Evolutionary conservation across 495 filamentous ascomycete genomes (phyloP), one percentile per base, ranked within the genome.

Genomic region (Parachaetomium inaequale): DNA sequence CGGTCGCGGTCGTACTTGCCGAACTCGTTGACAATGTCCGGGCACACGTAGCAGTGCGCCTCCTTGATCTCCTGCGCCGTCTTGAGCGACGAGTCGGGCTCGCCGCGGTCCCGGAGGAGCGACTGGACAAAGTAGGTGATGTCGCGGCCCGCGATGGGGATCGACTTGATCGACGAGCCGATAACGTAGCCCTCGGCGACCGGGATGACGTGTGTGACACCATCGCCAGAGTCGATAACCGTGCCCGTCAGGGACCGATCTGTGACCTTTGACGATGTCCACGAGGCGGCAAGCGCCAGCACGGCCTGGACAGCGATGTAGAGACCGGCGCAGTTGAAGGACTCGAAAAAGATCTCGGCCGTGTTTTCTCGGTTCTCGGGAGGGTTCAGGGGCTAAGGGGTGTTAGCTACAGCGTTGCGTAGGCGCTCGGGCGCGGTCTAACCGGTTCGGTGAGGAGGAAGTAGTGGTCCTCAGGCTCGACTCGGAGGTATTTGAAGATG

Each of bases 321-420:
- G 42, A 98, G 88, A 75, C 94, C 94, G 59, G 94, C 93, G 77
- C 94, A 98, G 75, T 98, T 98, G 81, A 98, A 98, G 19, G 93
- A 96, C 72, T 98, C 94, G 79, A 98, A 98, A 88, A 98, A 96
- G 76, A 98, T 98, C 74, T 98, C 94, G 74, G 94, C 94, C 23
- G 94, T 98, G 75, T 97, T 97, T 75, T 98, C 94, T 66, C 94
- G 92, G 76, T 97, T 97, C 80, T 98, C 94, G 21, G 94, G 94
- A 28, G 94, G 94, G 77, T 98, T 98, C 62, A 98, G 83, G 60
- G 94, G 95, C 91, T 97, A 67, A 10, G n/a, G 40, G 12, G 3
- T 4, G 62, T 78, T 64, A 76, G 72, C 40, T 11, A 19, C 11
- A 3, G 19, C 19, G 17, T 15, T 17, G 23, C 26, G 21, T 2